These are phyloP conservation scores for Pleurotus eryngii DNA, from an alignment of 768 basidiomycete species.

Conservation along the genomic window DNA sequence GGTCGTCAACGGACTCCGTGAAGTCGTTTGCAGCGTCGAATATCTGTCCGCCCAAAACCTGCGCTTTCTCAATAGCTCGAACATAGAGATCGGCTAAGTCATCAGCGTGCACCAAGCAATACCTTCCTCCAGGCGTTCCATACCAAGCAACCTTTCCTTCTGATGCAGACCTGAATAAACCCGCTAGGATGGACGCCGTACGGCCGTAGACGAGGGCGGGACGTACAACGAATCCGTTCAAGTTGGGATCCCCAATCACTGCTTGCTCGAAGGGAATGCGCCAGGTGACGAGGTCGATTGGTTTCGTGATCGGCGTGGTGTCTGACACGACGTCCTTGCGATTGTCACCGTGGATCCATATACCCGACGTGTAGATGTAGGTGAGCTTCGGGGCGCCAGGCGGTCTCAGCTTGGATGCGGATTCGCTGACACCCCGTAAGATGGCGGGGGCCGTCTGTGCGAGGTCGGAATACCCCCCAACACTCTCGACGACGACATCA, in stretches of 20 bases:
- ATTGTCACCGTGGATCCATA: conserved; percentile 41
- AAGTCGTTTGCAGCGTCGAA: conserved; percentile 38
- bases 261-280: conserved; percentile 29
- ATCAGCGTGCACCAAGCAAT: conserved; percentile 36
- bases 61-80: conserved; percentile 34
- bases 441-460: conserved; percentile 17
- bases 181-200: conserved; percentile 30
- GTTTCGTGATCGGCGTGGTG: conserved; percentile 25
- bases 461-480: conserved; percentile 18
- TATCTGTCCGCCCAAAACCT: conserved; percentile 31
- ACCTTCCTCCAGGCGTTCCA: conserved; percentile 29
- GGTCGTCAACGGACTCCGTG: conserved; percentile 38
- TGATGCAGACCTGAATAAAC: conserved; percentile 28
- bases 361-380: conserved; percentile 44
- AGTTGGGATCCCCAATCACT: conserved; percentile 20
- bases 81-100: conserved; percentile 44
- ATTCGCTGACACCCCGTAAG: conserved; percentile 20
- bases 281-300: conserved; percentile 27
- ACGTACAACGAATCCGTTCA: conserved; percentile 45
- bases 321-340: conserved; percentile 29
- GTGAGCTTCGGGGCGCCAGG: conserved; percentile 32
- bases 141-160: conserved; percentile 28
- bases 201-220: conserved; percentile 40
- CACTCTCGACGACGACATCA: conserved; percentile 32
- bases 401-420: conserved; percentile 23